Conservation (phyloP, 208 protist genomes). For the Vickermania ingenoplastis region DNA sequence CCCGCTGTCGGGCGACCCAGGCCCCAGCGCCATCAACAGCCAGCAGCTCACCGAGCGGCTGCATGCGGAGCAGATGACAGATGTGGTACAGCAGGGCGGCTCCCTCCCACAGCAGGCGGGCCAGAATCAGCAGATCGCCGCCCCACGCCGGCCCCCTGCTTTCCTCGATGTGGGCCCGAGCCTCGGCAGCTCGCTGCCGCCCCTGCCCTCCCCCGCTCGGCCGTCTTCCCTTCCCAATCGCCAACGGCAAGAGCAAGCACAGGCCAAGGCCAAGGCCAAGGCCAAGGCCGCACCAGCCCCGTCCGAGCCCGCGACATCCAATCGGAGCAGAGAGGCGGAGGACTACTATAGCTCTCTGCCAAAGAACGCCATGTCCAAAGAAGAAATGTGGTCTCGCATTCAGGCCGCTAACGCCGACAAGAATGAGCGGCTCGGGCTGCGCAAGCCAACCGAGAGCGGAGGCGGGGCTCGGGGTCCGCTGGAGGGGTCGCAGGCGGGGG, state of each 20-base stretch:
- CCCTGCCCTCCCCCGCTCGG: not conserved
- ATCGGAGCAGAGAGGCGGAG: constrained; percentile 30
- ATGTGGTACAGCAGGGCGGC: constrained; percentile 33
- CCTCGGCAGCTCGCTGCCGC: not conserved
- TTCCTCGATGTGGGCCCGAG: not conserved
- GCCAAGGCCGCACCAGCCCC: not conserved
- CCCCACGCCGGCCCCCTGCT: not conserved
- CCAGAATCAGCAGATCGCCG: not conserved
- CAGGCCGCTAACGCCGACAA: constrained; percentile 24
- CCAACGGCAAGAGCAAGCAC: not conserved
- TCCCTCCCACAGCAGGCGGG: constrained; percentile 39
- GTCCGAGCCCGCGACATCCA: not conserved
- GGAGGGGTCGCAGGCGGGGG: constrained; percentile 7
- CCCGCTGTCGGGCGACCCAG: not conserved
- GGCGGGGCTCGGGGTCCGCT: not conserved
- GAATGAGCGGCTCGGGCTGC: constrained; percentile 16
- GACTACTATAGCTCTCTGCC: constrained; percentile 76
- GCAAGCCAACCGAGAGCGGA: not conserved
- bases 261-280: not conserved
- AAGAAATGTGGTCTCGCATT: constrained; percentile 83
- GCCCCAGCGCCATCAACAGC: not conserved
- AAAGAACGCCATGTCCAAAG: constrained; percentile 69
- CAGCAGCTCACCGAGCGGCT: constrained; percentile 22
- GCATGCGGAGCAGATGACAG: constrained; percentile 49
- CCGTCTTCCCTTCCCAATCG: not conserved